Base-by-base conservation (phyloP, 2,329 filamentous ascomycete genomes). In the Tolypocladium ophioglossoides region DNA sequence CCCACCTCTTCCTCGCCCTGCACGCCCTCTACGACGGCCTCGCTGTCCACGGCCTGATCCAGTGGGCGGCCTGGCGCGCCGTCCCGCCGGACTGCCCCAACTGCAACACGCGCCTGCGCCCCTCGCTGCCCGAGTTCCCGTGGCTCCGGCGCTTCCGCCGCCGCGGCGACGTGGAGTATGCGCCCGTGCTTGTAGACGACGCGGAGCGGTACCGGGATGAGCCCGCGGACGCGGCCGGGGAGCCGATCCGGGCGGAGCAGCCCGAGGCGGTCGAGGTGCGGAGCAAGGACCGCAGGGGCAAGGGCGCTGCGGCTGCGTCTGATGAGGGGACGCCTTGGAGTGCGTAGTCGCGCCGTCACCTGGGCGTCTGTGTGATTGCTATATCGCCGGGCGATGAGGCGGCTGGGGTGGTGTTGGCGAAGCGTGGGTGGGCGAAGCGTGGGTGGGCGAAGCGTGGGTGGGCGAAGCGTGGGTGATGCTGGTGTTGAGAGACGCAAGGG, bases 11-110 rank as follows among this genome's bases (percentile, higher is more conserved):
- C 51, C 64, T 74, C 37, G 68, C 69, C 50, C 60, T 69, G 34
- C 63, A 68, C 57, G 68, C 68, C 52, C 59, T 74, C 56, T 69
- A 67, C 56, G 62, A 76, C 47, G 72, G 72, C 20, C 64, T 73
- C 51, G 72, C 72, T 39, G 61, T 75, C 50, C 66, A 67, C 55
- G 63, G 63, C 52, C 61, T 72, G 52, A 63, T 70, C 51, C 70
- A 72, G 57, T 73, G 66, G 61, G 58, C 70, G 27, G 71, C 70
- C 34, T 73, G 68, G 69, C 69, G 68, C 51, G 62, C 63, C 38
- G 65, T 74, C 2, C 68, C 70, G 4, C 61, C 68, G 34, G 65
- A 73, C 54, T 75, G 72, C 54, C 72, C 72, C 4, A 66, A 73
- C 58, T 75, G 72, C 62, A 66, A 66, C 51, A 63, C 62, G 53